A percentile compares a stretch with the other conserved stretches of the same genome.
Conservation (phyloP, 2,329 filamentous ascomycete genomes). For the Mycogone perniciosa region DNA sequence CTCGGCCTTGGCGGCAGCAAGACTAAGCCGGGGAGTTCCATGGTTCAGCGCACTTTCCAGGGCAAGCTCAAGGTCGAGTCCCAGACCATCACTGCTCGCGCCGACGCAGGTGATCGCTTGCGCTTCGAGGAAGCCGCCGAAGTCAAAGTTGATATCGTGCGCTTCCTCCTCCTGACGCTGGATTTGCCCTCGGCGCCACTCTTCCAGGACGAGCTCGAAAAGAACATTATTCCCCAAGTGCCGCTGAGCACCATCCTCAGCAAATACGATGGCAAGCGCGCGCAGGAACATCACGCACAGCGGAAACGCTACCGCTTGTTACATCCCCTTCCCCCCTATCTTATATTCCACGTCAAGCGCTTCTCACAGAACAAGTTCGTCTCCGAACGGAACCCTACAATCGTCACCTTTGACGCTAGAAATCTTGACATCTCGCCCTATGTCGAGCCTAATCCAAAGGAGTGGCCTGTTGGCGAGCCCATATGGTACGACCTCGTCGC, state of each 20-base stretch:
- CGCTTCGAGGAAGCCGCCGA: slow-evolving; percentile 87
- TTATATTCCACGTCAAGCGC: slow-evolving; percentile 93
- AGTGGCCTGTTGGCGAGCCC: slow-evolving; percentile 68
- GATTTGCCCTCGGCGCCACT: slow-evolving; percentile 87
- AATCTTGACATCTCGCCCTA: slow-evolving; percentile 82
- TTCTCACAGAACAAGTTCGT: slow-evolving; percentile 98
- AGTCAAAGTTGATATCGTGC: slow-evolving; percentile 68
- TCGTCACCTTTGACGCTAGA: slow-evolving; percentile 87
- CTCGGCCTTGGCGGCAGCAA: slow-evolving; percentile 85
- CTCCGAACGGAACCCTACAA: slow-evolving; percentile 90
- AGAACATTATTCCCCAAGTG: slow-evolving; percentile 93
- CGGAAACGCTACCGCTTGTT: slow-evolving; percentile 83
- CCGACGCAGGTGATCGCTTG: slow-evolving; percentile 77
- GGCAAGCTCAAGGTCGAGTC: slow-evolving; percentile 87
- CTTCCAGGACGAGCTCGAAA: slow-evolving; percentile 90
- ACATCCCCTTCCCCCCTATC: slow-evolving; percentile 84
- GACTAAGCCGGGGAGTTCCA: slow-evolving; percentile 74
- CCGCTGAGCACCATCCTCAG: slow-evolving; percentile 75
- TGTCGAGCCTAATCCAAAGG: slow-evolving; percentile 74
- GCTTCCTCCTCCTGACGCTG: slow-evolving; percentile 87
- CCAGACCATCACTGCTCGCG: slow-evolving; percentile 86
- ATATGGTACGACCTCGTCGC: slow-evolving; percentile 94
- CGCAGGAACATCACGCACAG: slow-evolving; percentile 84
- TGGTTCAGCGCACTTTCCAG: slow-evolving; percentile 90
- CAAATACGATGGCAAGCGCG: slow-evolving; percentile 86